Conservation (phyloP, 140 eudicot species). For the Oenanthe javanica region DNA sequence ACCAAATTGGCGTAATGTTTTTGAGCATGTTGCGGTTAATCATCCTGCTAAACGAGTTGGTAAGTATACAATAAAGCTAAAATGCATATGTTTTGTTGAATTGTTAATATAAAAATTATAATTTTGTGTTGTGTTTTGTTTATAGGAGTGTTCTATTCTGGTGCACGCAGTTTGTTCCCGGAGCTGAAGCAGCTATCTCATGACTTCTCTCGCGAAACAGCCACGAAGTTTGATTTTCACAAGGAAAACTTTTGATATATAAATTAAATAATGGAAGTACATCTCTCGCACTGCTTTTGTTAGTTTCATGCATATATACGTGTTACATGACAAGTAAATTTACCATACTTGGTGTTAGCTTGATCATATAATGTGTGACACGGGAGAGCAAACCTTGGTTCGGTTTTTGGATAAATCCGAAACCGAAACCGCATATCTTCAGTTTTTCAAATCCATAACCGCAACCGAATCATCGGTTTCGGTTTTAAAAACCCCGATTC, state of each 20-base stretch:
- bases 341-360: no score
- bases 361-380: no score
- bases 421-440: no score
- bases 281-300: background rate
- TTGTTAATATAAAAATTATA: no score
- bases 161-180: slow-evolving; percentile 1
- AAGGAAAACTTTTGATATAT: background rate
- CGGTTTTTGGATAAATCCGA: no score
- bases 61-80: background rate
- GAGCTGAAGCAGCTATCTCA: slow-evolving; percentile 4
- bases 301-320: background rate
- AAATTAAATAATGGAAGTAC: background rate
- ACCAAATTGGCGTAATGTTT: slow-evolving; percentile 84
- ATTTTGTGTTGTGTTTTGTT: background rate
- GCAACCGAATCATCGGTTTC: no score
- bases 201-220: slow-evolving; percentile 1
- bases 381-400: no score
- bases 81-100: no score
- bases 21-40: slow-evolving; percentile 15
- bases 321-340: background rate
- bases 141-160: slow-evolving; percentile 2
- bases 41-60: slow-evolving; percentile 3
- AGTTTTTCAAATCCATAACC: no score
- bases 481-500: no score
- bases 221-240: slow-evolving; percentile 5